Percentiles rank a stretch among this genome's conserved stretches.
Evolutionary conservation across 768 basidiomycete species (phyloP).

Genomic region (Sporobolomyces pararoseus): DNA sequence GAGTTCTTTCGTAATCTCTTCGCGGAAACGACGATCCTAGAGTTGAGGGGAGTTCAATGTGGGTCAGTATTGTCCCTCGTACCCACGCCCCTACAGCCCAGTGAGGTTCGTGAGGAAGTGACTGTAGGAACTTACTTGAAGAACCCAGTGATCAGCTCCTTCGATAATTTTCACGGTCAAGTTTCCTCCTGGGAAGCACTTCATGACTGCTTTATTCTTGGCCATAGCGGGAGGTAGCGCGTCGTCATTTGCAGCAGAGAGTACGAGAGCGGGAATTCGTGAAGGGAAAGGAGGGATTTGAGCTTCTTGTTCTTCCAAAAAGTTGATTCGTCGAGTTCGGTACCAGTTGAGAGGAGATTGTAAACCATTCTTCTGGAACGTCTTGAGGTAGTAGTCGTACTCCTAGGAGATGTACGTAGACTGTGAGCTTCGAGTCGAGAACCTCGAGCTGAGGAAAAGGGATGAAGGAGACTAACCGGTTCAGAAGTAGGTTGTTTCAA

Average conservation of each 20-base stretch:
- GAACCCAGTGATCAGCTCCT: slow-evolving; percentile 36
- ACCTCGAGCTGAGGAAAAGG: background rate
- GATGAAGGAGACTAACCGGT: slow-evolving; percentile 14
- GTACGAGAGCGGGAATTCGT: slow-evolving; percentile 30
- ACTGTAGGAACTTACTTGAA: slow-evolving; percentile 25
- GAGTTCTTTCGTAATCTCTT: slow-evolving; percentile 23
- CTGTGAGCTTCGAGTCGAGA: too few species aligned
- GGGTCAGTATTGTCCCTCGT: too few species aligned
- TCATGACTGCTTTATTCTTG: background rate
- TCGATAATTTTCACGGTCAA: slow-evolving; percentile 21
- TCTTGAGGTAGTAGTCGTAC: slow-evolving; percentile 27
- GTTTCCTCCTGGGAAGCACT: slow-evolving; percentile 31
- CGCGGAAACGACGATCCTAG: slow-evolving; percentile 27
- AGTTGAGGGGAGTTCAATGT: background rate
- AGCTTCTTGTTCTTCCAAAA: slow-evolving; percentile 19
- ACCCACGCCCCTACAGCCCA: too few species aligned
- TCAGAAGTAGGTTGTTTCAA: slow-evolving; percentile 14
- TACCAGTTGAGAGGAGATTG: slow-evolving; percentile 37
- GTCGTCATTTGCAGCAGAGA: slow-evolving; percentile 28
- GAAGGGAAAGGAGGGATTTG: slow-evolving; percentile 24
- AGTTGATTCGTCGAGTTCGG: slow-evolving; percentile 25
- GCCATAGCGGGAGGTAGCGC: slow-evolving; percentile 32
- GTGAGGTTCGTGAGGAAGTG: too few species aligned
- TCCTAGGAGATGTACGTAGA: slow-evolving; percentile 21
- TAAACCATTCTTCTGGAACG: slow-evolving; percentile 20